These are phyloP conservation scores for Ceratobasidium sp. DNA, from an alignment of 1,284 basidiomycete species.

Conservation along the genomic window DNA sequence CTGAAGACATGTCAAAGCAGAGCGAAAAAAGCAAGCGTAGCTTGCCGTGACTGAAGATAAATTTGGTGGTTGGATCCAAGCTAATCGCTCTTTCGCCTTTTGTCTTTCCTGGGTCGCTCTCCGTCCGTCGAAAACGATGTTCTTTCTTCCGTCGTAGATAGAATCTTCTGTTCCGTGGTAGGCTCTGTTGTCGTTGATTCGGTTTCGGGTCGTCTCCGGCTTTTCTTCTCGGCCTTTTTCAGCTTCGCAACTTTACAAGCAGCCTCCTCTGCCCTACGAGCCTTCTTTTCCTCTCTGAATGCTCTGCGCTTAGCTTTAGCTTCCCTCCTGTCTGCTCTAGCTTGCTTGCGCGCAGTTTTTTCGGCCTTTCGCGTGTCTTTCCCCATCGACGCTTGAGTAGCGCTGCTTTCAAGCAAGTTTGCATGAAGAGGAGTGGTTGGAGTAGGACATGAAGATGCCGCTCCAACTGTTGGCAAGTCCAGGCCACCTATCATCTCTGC, in stretches of 20 bases:
- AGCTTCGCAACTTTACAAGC: conserved; percentile 38
- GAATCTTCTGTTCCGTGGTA: not conserved
- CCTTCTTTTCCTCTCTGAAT: conserved; percentile 41
- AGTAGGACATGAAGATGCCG: not conserved
- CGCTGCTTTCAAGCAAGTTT: not conserved
- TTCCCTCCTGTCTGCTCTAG: conserved; percentile 37
- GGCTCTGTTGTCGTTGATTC: not conserved
- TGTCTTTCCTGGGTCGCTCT: conserved; percentile 7
- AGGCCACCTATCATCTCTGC: not conserved
- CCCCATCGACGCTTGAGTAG: not conserved
- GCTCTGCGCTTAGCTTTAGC: conserved; percentile 27
- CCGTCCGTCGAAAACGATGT: not conserved
- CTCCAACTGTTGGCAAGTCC: not conserved
- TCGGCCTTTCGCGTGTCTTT: conserved; percentile 36
- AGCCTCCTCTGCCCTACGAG: conserved; percentile 46
- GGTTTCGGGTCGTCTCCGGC: not conserved
- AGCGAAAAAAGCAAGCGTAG: not conserved
- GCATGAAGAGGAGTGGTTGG: not conserved
- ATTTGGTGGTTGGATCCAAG: not conserved
- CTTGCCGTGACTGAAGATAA: not conserved
- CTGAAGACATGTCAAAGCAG: not conserved
- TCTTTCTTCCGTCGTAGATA: not conserved
- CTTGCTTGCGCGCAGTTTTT: conserved; percentile 29
- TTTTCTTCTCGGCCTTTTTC: conserved; percentile 36
- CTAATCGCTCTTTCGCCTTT: conserved; percentile 10